A percentile compares a stretch with the other conserved stretches of the same genome.
Conservation (phyloP, 768 basidiomycete genomes). For the Amanita polypyramis region DNA sequence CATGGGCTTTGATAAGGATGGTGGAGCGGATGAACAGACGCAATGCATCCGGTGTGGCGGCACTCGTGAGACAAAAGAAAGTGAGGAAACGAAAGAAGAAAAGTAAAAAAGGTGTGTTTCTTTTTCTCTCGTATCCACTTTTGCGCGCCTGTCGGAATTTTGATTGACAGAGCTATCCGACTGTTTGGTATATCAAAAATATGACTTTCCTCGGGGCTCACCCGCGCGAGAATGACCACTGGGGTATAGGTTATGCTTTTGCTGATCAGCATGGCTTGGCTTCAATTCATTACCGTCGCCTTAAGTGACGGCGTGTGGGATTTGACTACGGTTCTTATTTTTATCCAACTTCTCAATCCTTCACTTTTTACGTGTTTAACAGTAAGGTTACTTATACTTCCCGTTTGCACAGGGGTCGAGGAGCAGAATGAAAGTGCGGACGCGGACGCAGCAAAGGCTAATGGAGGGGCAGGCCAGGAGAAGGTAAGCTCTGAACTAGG, state of each 20-base stretch:
- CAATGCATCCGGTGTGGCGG: constrained; percentile 41
- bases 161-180: neutral
- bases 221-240: neutral
- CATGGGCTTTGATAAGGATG: constrained; percentile 80
- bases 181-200: neutral
- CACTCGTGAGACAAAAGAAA: constrained; percentile 67
- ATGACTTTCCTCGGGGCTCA: constrained; percentile 2
- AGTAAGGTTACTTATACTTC: neutral
- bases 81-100: constrained; percentile 36
- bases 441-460: neutral
- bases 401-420: constrained; percentile 11
- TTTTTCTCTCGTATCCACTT: neutral
- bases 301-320: constrained; percentile 2
- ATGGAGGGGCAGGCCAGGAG: neutral
- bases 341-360: constrained; percentile 2
- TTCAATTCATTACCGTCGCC: constrained; percentile 8
- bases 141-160: constrained; percentile 1
- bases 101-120: constrained; percentile 29
- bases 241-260: constrained; percentile 4
- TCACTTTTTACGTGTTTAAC: constrained; percentile 21
- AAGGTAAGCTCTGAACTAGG: neutral
- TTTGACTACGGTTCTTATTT: constrained; percentile 6
- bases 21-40: constrained; percentile 80
- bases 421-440: neutral
- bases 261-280: constrained; percentile 5